Conservation (phyloP, 148 eudicot species). For the Talinum fruticosum region DNA sequence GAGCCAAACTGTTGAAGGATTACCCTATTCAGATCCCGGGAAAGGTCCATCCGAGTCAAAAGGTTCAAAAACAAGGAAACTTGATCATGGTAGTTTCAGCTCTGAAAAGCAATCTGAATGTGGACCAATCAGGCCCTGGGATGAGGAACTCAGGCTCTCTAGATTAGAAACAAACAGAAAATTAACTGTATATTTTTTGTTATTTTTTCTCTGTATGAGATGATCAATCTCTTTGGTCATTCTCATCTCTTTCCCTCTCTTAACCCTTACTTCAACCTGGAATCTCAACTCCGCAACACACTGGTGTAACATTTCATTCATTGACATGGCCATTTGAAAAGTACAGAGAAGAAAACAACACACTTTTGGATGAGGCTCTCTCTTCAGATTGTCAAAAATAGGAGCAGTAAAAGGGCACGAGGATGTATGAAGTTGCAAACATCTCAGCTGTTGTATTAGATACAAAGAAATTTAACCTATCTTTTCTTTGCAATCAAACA, state of each 20-base stretch:
- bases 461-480: not conserved
- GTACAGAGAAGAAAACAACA: not conserved
- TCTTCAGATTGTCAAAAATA: not conserved
- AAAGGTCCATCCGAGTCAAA: not conserved
- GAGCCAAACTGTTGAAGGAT: not conserved
- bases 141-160: constrained; percentile 26
- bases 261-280: too few relatives aligned
- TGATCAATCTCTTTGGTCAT: not conserved
- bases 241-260: not conserved
- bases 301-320: not conserved
- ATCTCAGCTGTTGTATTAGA: not conserved
- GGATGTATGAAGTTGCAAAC: not conserved
- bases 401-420: too few relatives aligned
- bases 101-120: constrained; percentile 6
- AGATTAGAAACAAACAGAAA: constrained; percentile 8
- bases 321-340: not conserved
- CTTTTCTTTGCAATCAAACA: not conserved
- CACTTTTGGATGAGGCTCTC: too few relatives aligned
- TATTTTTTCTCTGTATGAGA: not conserved
- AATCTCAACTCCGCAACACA: not conserved
- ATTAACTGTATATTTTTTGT: constrained; percentile 6
- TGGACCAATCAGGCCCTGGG: constrained; percentile 22
- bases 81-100: constrained; percentile 9
- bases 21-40: constrained; percentile 13
- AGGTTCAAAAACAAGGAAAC: not conserved